phyloP scores from a whole-genome alignment of 768 basidiomycete genomes.

The Tricholoma hemisulphureum region DNA sequence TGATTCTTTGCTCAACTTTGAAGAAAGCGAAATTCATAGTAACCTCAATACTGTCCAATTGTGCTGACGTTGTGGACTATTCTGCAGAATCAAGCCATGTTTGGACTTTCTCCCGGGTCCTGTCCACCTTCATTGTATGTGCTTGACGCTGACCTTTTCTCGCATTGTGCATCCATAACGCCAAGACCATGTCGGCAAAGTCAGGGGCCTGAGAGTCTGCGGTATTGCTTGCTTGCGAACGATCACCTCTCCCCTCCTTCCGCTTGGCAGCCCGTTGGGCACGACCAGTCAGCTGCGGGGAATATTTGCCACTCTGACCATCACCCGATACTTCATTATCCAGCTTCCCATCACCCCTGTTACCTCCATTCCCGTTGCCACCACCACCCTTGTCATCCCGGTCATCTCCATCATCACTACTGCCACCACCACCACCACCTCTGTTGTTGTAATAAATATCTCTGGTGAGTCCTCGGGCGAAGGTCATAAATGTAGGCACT shows the following conservation, averaged over 20 bases:
- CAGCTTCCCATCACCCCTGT: background rate
- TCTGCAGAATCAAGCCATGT: slow-evolving; percentile 13
- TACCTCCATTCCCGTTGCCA: background rate
- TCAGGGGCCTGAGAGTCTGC: too few species aligned
- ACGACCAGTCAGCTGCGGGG: too few species aligned
- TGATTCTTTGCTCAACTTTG: too few species aligned
- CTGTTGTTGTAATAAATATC: slow-evolving; percentile 14
- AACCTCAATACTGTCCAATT: too few species aligned
- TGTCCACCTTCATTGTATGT: slow-evolving; percentile 14
- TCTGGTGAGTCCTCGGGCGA: slow-evolving; percentile 10
- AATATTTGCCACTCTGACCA: slow-evolving; percentile 5
- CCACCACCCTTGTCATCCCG: slow-evolving; percentile 11
- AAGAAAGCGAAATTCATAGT: too few species aligned
- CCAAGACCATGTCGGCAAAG: slow-evolving; percentile 16
- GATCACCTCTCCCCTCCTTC: too few species aligned
- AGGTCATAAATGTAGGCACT: slow-evolving; percentile 11
- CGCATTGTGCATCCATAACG: slow-evolving; percentile 14
- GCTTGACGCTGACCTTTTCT: slow-evolving; percentile 12
- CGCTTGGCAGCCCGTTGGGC: too few species aligned
- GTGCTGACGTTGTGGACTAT: too few species aligned
- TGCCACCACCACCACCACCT: background rate
- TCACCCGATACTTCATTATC: too few species aligned
- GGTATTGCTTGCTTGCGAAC: too few species aligned
- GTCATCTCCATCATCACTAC: too few species aligned
- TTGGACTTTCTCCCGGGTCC: slow-evolving; percentile 16